Evolutionary conservation across 78 protist genomes (phyloP), one percentile per base, ranked within the genome.

Genomic region (Dictyostelium citrinum): DNA sequence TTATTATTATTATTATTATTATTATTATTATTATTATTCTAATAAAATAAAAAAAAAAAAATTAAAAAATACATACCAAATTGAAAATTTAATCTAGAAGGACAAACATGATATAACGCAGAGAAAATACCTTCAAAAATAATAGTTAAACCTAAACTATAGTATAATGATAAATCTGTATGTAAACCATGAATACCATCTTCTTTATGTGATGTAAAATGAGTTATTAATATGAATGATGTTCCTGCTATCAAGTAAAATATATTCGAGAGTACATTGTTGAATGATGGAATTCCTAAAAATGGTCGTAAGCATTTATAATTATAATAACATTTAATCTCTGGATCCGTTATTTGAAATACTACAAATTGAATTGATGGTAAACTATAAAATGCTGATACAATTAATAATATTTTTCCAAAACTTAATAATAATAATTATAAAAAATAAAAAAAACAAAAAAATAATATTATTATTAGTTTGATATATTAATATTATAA

Each of bases 281-380:
- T 91, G 55, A 91, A 91, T 11, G 95, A 84, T n/a, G 45, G 41
- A n/a, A 91, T n/a, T 10, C 90, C 90, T 35, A 72, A 31, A 51
- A 83, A 78, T 43, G 67, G 51, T 27, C 86, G 41, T 22, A 81
- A 90, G 83, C 95, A 91, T 83, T 91, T 91, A 55, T 74, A 91
- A 83, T 91, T 91, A 41, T 82, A 91, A 11, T 82, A 91, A 80
- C 95, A 91, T 64, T 67, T 39, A 22, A 79, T 86, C 12, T 71
- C 37, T 35, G 83, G 33, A 31, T 81, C 90, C 5, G 81, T 16
- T 51, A 75, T 75, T 91, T 91, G 95, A 72, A 91, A 84, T 72
- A 91, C 71, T 20, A 91, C 95, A 72, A 91, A 91, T 82, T 91
- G 95, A 35, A 91, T 91, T 10, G 95, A 91, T 22, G 95, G 95